Conservation (phyloP, 129 eudicot species). For the Lonicera japonica region DNA sequence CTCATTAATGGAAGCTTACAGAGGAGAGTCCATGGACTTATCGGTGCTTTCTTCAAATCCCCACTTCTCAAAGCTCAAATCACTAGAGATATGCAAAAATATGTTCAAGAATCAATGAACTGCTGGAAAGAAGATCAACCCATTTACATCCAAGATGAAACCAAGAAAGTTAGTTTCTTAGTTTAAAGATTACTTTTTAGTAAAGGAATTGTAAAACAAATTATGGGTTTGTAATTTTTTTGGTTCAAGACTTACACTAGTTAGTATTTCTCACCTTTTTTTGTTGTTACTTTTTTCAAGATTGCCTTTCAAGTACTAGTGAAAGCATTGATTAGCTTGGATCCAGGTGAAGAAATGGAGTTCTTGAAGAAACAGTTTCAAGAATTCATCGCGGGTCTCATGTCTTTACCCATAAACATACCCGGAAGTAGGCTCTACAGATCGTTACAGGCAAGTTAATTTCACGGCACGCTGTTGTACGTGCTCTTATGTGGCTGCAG, state of each 20-base stretch:
- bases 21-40: slow-evolving; percentile 77
- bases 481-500: too few species aligned
- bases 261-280: slow-evolving; percentile 7
- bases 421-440: slow-evolving; percentile 84
- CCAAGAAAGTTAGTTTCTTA: slow-evolving; percentile 44
- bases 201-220: slow-evolving; percentile 23
- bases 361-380: slow-evolving; percentile 60
- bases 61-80: slow-evolving; percentile 70
- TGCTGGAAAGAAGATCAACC: slow-evolving; percentile 58
- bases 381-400: slow-evolving; percentile 84
- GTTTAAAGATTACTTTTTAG: not conserved
- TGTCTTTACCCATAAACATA: slow-evolving; percentile 72
- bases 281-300: slow-evolving; percentile 34
- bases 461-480: not conserved
- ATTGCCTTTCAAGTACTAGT: slow-evolving; percentile 90
- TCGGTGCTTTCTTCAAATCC: slow-evolving; percentile 83
- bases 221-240: slow-evolving; percentile 39
- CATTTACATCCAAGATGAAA: slow-evolving; percentile 77
- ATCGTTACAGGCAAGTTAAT: slow-evolving; percentile 52
- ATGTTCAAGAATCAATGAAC: slow-evolving; percentile 53
- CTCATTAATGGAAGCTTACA: slow-evolving; percentile 74
- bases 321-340: slow-evolving; percentile 76
- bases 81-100: slow-evolving; percentile 56
- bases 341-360: slow-evolving; percentile 78
- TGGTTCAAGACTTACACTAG: slow-evolving; percentile 24